These are phyloP conservation scores for Mycena alexandri DNA, from an alignment of 768 basidiomycete genomes.

Conservation along the genomic window DNA sequence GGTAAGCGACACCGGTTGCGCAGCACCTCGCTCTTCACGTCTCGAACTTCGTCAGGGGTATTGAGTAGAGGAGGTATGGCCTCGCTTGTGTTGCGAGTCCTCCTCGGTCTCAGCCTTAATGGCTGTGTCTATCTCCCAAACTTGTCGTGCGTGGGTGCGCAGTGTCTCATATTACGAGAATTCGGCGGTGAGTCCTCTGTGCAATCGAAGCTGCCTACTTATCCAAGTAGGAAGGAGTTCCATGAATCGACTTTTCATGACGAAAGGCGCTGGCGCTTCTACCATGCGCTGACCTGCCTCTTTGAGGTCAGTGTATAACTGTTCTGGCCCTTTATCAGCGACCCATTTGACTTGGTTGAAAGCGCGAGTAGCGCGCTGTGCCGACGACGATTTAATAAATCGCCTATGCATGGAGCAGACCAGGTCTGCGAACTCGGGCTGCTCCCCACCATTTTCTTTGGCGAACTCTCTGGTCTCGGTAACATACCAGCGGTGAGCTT, in stretches of 20 bases:
- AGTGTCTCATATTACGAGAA: neutral
- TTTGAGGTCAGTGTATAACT: no score
- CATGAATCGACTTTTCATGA: neutral
- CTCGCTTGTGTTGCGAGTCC: no score
- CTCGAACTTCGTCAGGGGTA: no score
- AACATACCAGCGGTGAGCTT: constrained; percentile 13
- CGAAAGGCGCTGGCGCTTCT: neutral
- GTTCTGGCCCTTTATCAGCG: neutral
- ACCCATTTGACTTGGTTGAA: constrained; percentile 4
- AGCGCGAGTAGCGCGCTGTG: constrained; percentile 11
- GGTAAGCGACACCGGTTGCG: no score
- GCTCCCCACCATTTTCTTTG: neutral
- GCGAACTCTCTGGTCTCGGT: neutral
- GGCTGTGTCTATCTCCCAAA: neutral
- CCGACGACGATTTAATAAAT: no score
- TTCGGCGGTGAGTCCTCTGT: constrained; percentile 6
- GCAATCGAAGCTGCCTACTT: neutral
- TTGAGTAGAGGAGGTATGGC: no score
- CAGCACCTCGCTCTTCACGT: no score
- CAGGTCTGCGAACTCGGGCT: constrained; percentile 1
- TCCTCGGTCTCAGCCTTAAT: neutral
- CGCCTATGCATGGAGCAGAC: constrained; percentile 5
- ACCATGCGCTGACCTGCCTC: neutral
- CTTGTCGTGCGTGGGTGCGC: constrained; percentile 10
- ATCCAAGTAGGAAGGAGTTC: neutral